phyloP scores from a whole-genome alignment of 495 filamentous ascomycete genomes.

The Hypoxylon intermedium region DNA sequence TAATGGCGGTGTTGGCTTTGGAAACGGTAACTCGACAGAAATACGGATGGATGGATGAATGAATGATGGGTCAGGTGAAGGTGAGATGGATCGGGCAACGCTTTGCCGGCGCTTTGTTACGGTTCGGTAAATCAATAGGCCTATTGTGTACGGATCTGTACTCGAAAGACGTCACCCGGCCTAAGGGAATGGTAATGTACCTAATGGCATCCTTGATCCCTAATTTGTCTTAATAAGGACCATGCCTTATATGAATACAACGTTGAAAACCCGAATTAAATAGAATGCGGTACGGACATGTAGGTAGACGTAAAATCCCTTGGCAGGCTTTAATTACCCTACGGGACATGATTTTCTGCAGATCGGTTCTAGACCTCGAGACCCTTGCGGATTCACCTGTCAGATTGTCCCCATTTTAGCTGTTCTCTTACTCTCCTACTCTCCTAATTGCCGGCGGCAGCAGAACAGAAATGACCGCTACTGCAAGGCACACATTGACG shows the following conservation, averaged over 20 bases:
- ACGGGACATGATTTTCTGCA: conserved; percentile 33
- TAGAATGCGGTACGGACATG: conserved; percentile 1
- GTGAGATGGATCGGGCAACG: conserved; percentile 2
- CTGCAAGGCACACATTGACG: conserved; percentile 28
- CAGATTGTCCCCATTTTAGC: conserved; percentile 19
- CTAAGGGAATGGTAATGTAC: conserved; percentile 11
- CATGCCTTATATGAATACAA: conserved; percentile 20
- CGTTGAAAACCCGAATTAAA: conserved; percentile 20
- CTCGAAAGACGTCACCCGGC: conserved; percentile 21
- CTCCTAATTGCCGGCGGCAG: conserved; percentile 17
- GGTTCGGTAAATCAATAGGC: conserved; percentile 12
- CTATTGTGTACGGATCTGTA: neutral
- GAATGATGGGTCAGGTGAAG: too few relatives aligned
- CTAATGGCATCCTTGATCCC: conserved; percentile 15
- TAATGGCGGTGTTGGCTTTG: too few relatives aligned
- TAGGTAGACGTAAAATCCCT: neutral
- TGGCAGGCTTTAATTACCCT: conserved; percentile 21
- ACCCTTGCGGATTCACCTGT: conserved; percentile 26
- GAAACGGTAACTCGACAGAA: too few relatives aligned
- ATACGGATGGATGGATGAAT: too few relatives aligned
- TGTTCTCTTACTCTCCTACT: neutral
- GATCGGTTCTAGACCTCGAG: conserved; percentile 33
- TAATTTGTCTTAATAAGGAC: conserved; percentile 29
- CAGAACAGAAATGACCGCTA: conserved; percentile 12
- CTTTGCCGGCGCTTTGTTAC: conserved; percentile 2